These are phyloP conservation scores for Trichoderma orchidacearum DNA, from an alignment of 495 filamentous ascomycete species.

Conservation along the genomic window DNA sequence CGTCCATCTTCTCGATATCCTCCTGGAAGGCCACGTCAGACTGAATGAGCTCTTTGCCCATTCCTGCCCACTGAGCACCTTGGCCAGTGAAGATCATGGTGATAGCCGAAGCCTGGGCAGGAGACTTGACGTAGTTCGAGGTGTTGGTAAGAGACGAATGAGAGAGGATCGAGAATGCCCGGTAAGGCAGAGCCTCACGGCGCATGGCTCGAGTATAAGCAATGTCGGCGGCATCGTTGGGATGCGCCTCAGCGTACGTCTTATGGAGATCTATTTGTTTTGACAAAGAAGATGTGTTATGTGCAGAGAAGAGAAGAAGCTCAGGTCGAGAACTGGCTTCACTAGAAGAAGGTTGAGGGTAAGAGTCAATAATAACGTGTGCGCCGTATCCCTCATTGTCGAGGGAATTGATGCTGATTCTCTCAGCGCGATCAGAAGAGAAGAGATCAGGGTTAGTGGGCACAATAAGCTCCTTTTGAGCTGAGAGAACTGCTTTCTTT, in stretches of 20 bases:
- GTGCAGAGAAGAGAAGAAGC: constrained; percentile 1
- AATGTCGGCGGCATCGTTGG: neutral
- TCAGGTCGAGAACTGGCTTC: neutral
- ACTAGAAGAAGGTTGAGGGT: neutral
- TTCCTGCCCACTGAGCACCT: constrained; percentile 10
- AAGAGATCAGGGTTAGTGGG: constrained; percentile 9
- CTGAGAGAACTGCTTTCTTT: neutral
- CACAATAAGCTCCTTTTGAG: constrained; percentile 6
- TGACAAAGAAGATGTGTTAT: neutral
- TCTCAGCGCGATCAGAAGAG: constrained; percentile 8
- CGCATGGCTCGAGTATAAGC: constrained; percentile 1
- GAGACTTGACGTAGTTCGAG: neutral
- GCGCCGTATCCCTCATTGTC: constrained; percentile 8
- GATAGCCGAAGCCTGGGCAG: neutral
- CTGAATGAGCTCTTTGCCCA: constrained; percentile 5
- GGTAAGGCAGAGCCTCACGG: neutral
- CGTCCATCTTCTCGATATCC: constrained; percentile 1
- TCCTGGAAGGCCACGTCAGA: neutral
- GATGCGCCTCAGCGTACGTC: neutral
- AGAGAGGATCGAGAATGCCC: constrained; percentile 3
- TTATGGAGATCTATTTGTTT: neutral
- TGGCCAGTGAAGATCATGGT: constrained; percentile 10
- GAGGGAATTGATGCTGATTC: constrained; percentile 29
- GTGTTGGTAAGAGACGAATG: neutral
- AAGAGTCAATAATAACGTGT: neutral